Percentiles rank a stretch among this genome's conserved stretches.
Evolutionary conservation across 169 alveolate genomes (phyloP).

Genomic region (Plasmodium gonderi): DNA sequence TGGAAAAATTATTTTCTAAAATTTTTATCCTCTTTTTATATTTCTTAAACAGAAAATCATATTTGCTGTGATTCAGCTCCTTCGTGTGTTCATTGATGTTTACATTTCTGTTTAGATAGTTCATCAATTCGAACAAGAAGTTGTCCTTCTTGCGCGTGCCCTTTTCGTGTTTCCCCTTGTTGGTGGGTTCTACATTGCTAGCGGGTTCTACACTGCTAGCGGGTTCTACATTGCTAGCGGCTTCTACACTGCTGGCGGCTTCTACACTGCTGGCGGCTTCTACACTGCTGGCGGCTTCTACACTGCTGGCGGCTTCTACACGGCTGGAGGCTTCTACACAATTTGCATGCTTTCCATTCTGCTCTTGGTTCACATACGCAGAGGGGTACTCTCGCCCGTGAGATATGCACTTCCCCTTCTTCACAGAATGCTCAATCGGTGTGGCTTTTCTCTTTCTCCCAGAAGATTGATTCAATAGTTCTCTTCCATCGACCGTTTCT

Average conservation of each 20-base stretch:
- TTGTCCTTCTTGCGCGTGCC: background rate
- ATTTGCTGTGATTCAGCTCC: conserved; percentile 25
- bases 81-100: conserved; percentile 34
- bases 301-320: background rate
- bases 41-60: conserved; percentile 32
- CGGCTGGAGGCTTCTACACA: no score
- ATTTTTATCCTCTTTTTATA: conserved; percentile 46
- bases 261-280: background rate
- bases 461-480: no score
- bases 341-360: no score
- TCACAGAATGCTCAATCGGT: background rate
- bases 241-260: background rate
- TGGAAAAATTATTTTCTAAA: conserved; percentile 30
- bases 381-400: no score
- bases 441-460: background rate
- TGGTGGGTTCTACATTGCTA: background rate
- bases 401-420: background rate
- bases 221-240: background rate
- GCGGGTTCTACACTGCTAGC: background rate
- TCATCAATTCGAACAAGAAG: conserved; percentile 29
- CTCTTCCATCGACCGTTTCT: no score
- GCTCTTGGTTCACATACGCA: no score
- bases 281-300: background rate
- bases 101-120: conserved; percentile 30
- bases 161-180: background rate